Percentiles rank a stretch among this genome's conserved stretches.
Conservation (phyloP, 768 basidiomycete genomes). For the Ramaria rubella region DNA sequence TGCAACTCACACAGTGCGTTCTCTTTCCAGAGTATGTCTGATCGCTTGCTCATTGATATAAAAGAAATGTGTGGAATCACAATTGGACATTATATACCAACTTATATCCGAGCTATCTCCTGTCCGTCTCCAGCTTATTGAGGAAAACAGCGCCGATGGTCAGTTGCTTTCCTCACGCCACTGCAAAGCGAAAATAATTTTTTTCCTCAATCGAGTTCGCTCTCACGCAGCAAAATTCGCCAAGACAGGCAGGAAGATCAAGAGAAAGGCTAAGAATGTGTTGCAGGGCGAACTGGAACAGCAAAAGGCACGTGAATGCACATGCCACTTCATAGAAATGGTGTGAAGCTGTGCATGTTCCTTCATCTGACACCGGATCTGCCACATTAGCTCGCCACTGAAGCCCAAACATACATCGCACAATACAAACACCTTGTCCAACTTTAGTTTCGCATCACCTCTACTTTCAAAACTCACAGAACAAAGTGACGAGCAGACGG, state of each 20-base stretch:
- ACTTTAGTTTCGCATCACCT: too few species aligned
- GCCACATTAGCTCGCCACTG: too few species aligned
- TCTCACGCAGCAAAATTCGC: constrained; percentile 1
- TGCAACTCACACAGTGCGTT: constrained; percentile 1
- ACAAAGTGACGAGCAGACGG: too few species aligned
- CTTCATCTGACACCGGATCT: too few species aligned
- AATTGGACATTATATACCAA: neutral
- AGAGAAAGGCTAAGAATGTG: neutral
- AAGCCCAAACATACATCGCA: too few species aligned
- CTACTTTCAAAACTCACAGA: too few species aligned
- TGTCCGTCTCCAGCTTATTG: constrained; percentile 3
- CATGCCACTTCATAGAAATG: too few species aligned
- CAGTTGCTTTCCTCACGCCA: neutral
- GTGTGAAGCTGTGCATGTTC: too few species aligned
- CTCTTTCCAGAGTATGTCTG: neutral
- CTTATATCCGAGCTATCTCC: neutral
- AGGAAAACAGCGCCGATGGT: constrained; percentile 7
- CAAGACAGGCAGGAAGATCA: neutral
- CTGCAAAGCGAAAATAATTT: neutral
- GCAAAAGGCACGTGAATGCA: neutral
- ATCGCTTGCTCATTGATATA: neutral
- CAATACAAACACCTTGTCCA: too few species aligned
- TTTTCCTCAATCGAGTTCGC: constrained; percentile 3
- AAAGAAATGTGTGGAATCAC: neutral
- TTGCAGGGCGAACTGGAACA: neutral